These are phyloP conservation scores for Claviceps fusiformis DNA, from an alignment of 2,329 filamentous ascomycete species.

Conservation along the genomic window DNA sequence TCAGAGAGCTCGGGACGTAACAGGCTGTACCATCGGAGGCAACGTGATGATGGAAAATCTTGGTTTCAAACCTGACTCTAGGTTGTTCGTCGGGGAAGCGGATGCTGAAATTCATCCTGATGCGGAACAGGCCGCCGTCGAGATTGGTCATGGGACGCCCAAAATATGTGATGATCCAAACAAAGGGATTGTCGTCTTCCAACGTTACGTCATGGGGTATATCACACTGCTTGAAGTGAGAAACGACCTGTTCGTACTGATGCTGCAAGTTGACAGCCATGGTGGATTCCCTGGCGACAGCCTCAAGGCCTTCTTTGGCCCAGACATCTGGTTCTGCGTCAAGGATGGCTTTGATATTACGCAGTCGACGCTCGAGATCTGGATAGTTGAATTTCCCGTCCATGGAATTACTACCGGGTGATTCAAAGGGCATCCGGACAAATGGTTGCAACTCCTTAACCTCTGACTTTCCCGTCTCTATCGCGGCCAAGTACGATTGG, in stretches of 20 bases:
- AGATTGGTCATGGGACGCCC: conserved; percentile 86
- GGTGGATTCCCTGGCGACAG: conserved; percentile 52
- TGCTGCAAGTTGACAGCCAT: conserved; percentile 72
- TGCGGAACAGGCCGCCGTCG: conserved; percentile 77
- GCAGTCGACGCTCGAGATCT: conserved; percentile 55
- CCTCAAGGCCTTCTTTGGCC: conserved; percentile 52
- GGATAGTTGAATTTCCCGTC: conserved; percentile 73
- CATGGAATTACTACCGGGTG: conserved; percentile 59
- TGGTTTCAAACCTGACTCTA: conserved; percentile 65
- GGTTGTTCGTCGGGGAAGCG: conserved; percentile 83
- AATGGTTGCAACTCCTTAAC: conserved; percentile 54
- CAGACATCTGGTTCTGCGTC: conserved; percentile 59
- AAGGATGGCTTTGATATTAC: conserved; percentile 53
- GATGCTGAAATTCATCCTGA: conserved; percentile 68
- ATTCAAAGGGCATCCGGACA: conserved; percentile 76
- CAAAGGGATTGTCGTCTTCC: conserved; percentile 71
- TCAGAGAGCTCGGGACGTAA: conserved; percentile 52
- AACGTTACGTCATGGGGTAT: conserved; percentile 64
- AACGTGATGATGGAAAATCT: conserved; percentile 79
- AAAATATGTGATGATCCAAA: conserved; percentile 82
- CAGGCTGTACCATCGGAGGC: conserved; percentile 69
- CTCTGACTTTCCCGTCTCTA: conserved; percentile 51
- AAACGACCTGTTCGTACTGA: conserved; percentile 71
- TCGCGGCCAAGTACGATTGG: conserved; percentile 64
- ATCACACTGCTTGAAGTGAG: conserved; percentile 58